Evolutionary conservation across 1,284 basidiomycete species (phyloP), one percentile per base, ranked within the genome.

Genomic region (Calocybe gambosa): DNA sequence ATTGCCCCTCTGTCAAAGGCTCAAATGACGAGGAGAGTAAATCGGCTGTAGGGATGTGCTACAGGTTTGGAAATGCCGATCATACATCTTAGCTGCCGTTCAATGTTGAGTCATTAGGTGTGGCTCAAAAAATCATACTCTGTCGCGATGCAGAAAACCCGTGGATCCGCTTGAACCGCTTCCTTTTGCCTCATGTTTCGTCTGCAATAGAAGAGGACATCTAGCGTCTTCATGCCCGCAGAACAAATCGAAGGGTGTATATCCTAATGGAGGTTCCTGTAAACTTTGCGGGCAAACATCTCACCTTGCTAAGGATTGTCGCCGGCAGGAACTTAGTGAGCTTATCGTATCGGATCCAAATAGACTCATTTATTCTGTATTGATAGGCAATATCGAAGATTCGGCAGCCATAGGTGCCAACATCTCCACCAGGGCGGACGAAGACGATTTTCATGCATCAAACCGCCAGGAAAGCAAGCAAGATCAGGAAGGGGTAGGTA

Each of bases 151-250:
- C 63, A 82, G 74, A 49, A 81, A 82, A 55, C 73, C 78, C 1
- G 68, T 73, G 8, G 76, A 90, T 61, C 70, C 75, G n/a, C 58
- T 61, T 12, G 74, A 88, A 53, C 85, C 87, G 1, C 74, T 93
- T 2, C 93, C 93, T 0, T 93, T 81, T 59, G 93, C 93, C 0
- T 90, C 85, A 1, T 97, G 93, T 66, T 97, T 93, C 61, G 86
- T 97, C 26, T 97, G 93, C 60, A 80, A 79, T 1, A 74, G 73
- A 3, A 80, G 77, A 55, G 92, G 92, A 0, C 92, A 95, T 59
- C 73, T 95, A 1, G 87, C 89, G 0, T 82, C 84, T 0, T 69
- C 77, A 15, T 97, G 93, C 64, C 86, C 89, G 0, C 67, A 86
- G 57, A 96, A 96, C 59, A 75, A 77, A 48, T 75, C 75, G 1